Base-by-base conservation (phyloP, 495 filamentous ascomycete genomes). In the Neurospora sp. region DNA sequence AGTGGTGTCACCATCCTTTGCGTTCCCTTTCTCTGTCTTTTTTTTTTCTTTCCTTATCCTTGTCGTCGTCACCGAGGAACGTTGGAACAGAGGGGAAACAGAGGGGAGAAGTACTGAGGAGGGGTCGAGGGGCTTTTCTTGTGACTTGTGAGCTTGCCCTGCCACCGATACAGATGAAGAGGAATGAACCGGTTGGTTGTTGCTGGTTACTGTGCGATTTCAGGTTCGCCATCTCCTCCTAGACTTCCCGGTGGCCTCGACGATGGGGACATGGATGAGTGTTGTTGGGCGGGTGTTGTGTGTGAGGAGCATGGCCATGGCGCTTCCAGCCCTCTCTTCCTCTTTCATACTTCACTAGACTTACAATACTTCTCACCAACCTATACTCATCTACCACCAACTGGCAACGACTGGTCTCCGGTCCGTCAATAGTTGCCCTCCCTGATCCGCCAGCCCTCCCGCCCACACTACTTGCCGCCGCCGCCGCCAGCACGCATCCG, bases 401-500 rank as follows among this genome's bases (percentile, higher is more conserved):
- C 53, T 66, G 53, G 53, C 53, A 66, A 66, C 53, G 53, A 71
- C 38, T 53, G 48, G 37, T 53, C 68, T 48, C 73, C 42, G 31
- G 39, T 72, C 74, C 61, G 73, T 48, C 71, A 11, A 46, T 69
- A 71, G 71, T 72, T 71, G 71, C 71, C 74, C 68, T 70, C 48
- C 69, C 41, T 53, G 59, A 16, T 72, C 31, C 27, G n/a, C 27
- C 20, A 61, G 20, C 61, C 40, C 68, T 68, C 44, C 61, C 20
- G 46, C 40, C 35, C 27, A 35, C 42, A 38, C 40, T 22, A 35
- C 14, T 71, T 66, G 38, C 68, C 46, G 37, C 20, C 38, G 42
- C 12, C 40, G 53, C 71, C 31, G 20, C 39, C 46, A 9, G 73
- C 27, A 48, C 16, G 31, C 53, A 35, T 42, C 35, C 69, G 38